phyloP scores from a whole-genome alignment of 805 yeast genomes.

The Blastobotrys terrestris region DNA sequence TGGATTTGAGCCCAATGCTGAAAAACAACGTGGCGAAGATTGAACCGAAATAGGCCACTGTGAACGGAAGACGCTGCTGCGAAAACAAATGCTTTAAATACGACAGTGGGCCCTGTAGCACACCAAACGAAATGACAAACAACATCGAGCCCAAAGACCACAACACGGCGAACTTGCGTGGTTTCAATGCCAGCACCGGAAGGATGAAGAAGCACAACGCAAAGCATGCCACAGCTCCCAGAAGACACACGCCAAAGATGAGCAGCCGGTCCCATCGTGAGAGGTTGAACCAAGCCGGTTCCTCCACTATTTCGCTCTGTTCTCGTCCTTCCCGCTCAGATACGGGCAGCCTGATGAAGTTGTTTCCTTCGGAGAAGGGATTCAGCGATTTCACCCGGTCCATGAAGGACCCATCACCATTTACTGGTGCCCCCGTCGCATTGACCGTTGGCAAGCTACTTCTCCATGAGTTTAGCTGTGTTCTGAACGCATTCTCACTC shows the following conservation, averaged over 20 bases:
- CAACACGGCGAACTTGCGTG: slow-evolving; percentile 73
- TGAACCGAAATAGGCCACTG: slow-evolving; percentile 72
- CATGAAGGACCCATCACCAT: slow-evolving; percentile 17
- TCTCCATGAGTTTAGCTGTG: slow-evolving; percentile 32
- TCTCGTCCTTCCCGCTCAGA: slow-evolving; percentile 20
- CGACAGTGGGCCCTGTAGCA: slow-evolving; percentile 85
- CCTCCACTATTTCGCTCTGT: slow-evolving; percentile 27
- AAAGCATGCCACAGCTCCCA: slow-evolving; percentile 76
- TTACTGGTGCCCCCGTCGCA: slow-evolving; percentile 10
- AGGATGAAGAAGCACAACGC: slow-evolving; percentile 73
- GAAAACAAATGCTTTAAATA: slow-evolving; percentile 71
- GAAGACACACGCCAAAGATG: slow-evolving; percentile 69
- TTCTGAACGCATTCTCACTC: slow-evolving; percentile 29
- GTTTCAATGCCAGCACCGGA: slow-evolving; percentile 84
- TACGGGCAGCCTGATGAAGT: slow-evolving; percentile 19
- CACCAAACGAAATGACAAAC: slow-evolving; percentile 84
- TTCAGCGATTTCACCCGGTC: slow-evolving; percentile 21
- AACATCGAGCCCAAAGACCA: slow-evolving; percentile 91
- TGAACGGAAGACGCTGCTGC: slow-evolving; percentile 70
- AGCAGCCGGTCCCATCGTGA: slow-evolving; percentile 75
- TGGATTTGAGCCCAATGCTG: slow-evolving; percentile 62
- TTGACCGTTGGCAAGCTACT: slow-evolving; percentile 7
- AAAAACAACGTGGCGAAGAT: slow-evolving; percentile 73
- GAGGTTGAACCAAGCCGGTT: slow-evolving; percentile 35
- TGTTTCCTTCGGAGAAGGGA: slow-evolving; percentile 23